Conservation (phyloP, 2,329 filamentous ascomycete genomes). For the Colletotrichum tropicicola region DNA sequence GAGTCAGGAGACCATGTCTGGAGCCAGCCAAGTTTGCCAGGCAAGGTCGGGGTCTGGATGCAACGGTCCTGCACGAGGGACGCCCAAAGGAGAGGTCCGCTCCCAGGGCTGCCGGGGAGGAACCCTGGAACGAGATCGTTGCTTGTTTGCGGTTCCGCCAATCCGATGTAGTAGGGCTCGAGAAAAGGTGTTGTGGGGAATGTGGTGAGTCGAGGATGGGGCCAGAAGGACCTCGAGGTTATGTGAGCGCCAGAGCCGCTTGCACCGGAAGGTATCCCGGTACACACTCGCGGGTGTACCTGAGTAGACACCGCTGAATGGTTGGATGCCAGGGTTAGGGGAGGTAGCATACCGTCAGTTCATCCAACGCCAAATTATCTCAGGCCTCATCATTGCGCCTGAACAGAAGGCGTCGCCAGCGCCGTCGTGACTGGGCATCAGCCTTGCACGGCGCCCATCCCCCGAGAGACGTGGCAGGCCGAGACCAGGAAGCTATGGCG, state of each 20-base stretch:
- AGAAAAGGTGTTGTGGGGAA: neutral
- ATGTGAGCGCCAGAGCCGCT: constrained; percentile 16
- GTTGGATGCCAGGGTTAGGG: neutral
- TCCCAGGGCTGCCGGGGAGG: constrained; percentile 12
- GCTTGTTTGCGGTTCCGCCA: neutral
- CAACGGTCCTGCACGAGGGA: neutral
- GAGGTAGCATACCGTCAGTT: neutral
- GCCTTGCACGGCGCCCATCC: too few species aligned
- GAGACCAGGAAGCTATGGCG: neutral
- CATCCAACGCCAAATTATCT: neutral
- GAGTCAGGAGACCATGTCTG: constrained; percentile 19
- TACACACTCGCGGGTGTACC: neutral
- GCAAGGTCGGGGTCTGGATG: constrained; percentile 7
- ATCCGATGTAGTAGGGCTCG: neutral
- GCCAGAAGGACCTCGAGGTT: neutral
- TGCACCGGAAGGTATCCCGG: neutral
- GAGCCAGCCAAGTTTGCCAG: constrained; percentile 10
- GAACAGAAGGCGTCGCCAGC: too few species aligned
- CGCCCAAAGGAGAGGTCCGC: neutral
- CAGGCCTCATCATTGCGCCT: too few species aligned
- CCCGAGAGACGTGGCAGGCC: neutral
- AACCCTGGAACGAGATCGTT: neutral
- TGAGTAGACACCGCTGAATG: neutral
- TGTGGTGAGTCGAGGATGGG: constrained; percentile 11
- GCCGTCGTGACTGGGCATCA: neutral